Evolutionary conservation across 331 rosid species (phyloP).

Genomic region (Saraca asoca): DNA sequence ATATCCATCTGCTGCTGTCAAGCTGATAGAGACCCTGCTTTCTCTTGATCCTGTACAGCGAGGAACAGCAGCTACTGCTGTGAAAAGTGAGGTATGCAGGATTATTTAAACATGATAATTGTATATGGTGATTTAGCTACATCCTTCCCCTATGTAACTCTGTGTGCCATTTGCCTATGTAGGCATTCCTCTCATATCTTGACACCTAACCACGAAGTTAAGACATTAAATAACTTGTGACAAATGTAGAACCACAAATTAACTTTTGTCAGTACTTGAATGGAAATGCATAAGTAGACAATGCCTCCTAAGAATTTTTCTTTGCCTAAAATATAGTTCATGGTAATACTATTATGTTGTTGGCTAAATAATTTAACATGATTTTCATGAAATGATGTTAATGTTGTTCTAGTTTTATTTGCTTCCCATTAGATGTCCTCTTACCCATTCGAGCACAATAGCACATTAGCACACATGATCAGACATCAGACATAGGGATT

Average conservation of each 20-base stretch:
- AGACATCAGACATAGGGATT: conserved; percentile 14
- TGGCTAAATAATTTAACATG: neutral
- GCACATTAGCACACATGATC: neutral
- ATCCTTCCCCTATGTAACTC: conserved; percentile 15
- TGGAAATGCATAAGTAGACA: too few relatives aligned
- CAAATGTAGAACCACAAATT: too few relatives aligned
- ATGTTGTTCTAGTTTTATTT: neutral
- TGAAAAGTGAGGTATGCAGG: conserved; percentile 65
- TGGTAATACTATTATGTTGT: neutral
- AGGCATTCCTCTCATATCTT: too few relatives aligned
- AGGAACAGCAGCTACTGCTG: conserved; percentile 76
- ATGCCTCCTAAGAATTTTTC: neutral
- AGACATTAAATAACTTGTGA: too few relatives aligned
- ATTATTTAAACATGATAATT: conserved; percentile 20
- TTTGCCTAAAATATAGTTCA: neutral
- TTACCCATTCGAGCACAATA: too few relatives aligned
- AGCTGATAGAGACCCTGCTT: conserved; percentile 76
- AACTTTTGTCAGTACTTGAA: too few relatives aligned
- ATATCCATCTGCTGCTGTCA: conserved; percentile 58
- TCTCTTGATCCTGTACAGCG: conserved; percentile 75
- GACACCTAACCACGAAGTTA: too few relatives aligned
- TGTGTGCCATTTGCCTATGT: neutral
- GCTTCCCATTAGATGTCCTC: too few relatives aligned
- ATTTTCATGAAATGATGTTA: neutral
- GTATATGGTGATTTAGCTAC: conserved; percentile 12